These are phyloP conservation scores for Apiospora malaysiana DNA, from an alignment of 2,329 filamentous ascomycete genomes.

Conservation along the genomic window DNA sequence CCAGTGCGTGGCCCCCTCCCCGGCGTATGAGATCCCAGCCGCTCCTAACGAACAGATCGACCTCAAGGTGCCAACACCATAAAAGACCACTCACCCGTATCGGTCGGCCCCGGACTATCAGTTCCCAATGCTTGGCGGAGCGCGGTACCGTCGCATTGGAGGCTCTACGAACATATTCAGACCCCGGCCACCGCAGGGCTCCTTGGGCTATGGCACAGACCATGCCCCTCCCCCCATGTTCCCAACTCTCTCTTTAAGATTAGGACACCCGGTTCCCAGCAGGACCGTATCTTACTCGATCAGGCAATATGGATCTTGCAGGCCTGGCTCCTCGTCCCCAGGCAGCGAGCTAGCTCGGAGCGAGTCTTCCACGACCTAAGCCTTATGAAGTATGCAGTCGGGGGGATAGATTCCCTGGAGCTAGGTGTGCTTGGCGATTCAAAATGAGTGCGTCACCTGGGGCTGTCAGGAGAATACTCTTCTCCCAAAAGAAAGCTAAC, in stretches of 20 bases:
- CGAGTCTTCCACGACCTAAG: background rate
- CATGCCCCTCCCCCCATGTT: conserved; percentile 9
- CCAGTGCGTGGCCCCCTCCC: background rate
- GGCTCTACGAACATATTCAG: background rate
- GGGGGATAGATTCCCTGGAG: background rate
- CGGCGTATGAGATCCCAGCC: background rate
- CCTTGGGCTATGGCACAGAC: conserved; percentile 8
- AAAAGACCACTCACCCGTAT: background rate
- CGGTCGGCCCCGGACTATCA: conserved; percentile 10
- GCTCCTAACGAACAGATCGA: background rate
- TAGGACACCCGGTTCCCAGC: background rate
- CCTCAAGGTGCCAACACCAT: background rate
- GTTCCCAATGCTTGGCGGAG: conserved; percentile 1
- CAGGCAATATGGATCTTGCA: conserved; percentile 17
- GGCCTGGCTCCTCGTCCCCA: background rate
- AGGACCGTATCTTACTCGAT: conserved; percentile 11
- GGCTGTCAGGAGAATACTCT: background rate
- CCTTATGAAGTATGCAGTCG: conserved; percentile 11
- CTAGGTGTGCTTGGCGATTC: conserved; percentile 7
- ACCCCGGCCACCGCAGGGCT: conserved; percentile 14
- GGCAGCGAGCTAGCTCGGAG: background rate
- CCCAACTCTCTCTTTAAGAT: background rate
- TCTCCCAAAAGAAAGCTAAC: background rate
- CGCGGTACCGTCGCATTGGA: conserved; percentile 15
- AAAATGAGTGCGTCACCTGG: background rate